A percentile compares a stretch with the other conserved stretches of the same genome.
Conservation (phyloP, 148 eudicot genomes). For the Gaultheria prostrata region DNA sequence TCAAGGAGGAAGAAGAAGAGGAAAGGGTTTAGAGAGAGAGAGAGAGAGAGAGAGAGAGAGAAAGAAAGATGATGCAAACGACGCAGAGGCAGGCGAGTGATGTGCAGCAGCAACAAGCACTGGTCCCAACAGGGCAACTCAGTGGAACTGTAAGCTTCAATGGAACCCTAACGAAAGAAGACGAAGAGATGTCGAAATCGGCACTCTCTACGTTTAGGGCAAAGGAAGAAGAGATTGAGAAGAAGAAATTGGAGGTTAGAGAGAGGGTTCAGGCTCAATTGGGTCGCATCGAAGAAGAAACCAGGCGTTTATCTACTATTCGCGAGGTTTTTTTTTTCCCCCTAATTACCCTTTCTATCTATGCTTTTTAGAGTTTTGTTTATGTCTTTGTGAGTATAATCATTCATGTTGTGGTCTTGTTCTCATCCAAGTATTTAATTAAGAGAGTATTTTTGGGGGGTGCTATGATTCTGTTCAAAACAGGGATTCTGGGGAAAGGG, state of each 20-base stretch:
- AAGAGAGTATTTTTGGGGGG: background rate
- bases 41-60: conserved; percentile 11
- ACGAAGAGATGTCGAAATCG: conserved; percentile 49
- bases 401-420: background rate
- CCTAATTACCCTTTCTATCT: background rate
- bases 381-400: background rate
- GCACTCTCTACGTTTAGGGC: conserved; percentile 63
- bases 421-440: background rate
- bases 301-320: conserved; percentile 68
- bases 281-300: conserved; percentile 84
- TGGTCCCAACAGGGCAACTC: conserved; percentile 42
- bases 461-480: background rate
- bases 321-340: conserved; percentile 54
- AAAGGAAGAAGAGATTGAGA: conserved; percentile 93
- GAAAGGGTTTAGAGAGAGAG: conserved; percentile 19
- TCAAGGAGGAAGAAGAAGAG: conserved; percentile 15
- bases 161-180: conserved; percentile 41
- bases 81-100: conserved; percentile 32
- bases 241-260: conserved; percentile 74
- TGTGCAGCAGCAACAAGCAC: conserved; percentile 25
- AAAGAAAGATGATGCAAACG: conserved; percentile 22
- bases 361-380: background rate
- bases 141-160: conserved; percentile 59
- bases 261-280: conserved; percentile 81
- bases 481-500: background rate